Conservation (phyloP, 306 rosid species). For the Vigna mungo region DNA sequence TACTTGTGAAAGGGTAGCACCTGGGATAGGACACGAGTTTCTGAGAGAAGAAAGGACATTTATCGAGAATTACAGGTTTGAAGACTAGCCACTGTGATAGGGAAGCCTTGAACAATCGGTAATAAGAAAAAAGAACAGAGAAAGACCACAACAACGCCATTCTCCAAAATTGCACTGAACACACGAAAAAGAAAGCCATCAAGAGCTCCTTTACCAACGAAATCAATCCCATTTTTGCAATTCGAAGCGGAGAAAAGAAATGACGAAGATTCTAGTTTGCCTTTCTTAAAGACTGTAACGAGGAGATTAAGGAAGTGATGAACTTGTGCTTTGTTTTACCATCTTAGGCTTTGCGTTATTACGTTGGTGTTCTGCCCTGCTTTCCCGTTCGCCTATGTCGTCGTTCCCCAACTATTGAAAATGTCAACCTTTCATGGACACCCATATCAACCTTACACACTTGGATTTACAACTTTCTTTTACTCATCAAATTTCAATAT, state of each 20-base stretch:
- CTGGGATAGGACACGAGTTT: conserved; percentile 47
- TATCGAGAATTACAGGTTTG: background rate
- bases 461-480: background rate
- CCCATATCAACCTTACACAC: background rate
- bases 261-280: background rate
- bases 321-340: background rate
- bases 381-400: background rate
- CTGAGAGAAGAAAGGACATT: conserved; percentile 18
- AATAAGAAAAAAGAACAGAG: conserved; percentile 56
- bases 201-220: conserved; percentile 47
- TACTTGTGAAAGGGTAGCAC: conserved; percentile 43
- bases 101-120: conserved; percentile 46
- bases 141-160: conserved; percentile 74
- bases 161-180: conserved; percentile 67
- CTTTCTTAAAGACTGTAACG: background rate
- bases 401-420: background rate
- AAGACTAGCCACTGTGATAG: background rate
- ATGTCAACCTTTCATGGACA: background rate
- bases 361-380: background rate
- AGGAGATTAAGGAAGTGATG: background rate
- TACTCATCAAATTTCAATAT: background rate
- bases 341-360: background rate
- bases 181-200: conserved; percentile 51
- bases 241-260: background rate
- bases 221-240: conserved; percentile 26